Evolutionary conservation across 257 asterid genomes (phyloP), one percentile per base, ranked within the genome.

Genomic region (Solanum appendiculatum): DNA sequence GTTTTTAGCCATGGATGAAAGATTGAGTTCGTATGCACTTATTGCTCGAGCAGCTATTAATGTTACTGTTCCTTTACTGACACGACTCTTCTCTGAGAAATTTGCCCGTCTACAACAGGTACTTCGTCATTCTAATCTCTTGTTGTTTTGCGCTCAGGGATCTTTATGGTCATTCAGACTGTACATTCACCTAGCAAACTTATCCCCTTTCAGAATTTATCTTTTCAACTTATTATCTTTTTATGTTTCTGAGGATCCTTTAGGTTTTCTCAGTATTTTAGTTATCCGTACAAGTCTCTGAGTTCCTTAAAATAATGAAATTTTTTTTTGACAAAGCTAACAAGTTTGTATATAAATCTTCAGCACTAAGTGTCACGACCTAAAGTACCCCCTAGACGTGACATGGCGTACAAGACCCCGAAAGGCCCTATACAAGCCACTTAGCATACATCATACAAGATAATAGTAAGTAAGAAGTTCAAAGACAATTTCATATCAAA

Each of bases 1-100:
- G 58, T 77, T 91, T 91, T 89, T 90, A 96, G 99, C 98, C 73
- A 95, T 95, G 99, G 99, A 97, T 90, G 99, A 97, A 94, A 90
- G 99, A 90, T 88, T 97, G 91, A 94, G 96, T 91, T 92, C 97
- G 48, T 97, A 97, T 94, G 99, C 98, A 86, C 98, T 97, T 87
- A 94, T 97, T 91, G 99, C 98, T 91, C 96, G 99, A 89, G 95
- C 97, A 88, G 96, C 99, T 90, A 88, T 92, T 63, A 94, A 91
- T 82, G 87, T 90, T 44, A 86, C 96, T 54, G 87, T 95, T 90
- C 98, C 98, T 88, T 93, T 94, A 77, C 95, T 97, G 77, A 89
- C 90, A 56, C 85, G 92, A 88, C 93, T 89, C 86, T 93, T 95
- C 92, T 92, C 98, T 40, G 98, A 93, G 88, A 93, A 95, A 80